Conservation (phyloP, 805 yeast species). For the Scheffersomyces lignosus region DNA sequence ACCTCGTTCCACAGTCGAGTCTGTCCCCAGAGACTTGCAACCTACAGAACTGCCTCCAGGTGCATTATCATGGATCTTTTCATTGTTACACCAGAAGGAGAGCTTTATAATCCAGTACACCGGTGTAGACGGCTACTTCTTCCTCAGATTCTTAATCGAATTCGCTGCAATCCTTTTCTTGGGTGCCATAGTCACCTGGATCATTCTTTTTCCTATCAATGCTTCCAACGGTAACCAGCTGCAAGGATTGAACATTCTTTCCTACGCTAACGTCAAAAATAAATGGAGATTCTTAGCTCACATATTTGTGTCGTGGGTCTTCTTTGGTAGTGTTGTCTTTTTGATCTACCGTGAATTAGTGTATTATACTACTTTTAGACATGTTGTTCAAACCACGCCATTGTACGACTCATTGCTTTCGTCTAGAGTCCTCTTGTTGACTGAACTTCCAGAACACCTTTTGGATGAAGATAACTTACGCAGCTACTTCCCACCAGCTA, state of each 20-base stretch:
- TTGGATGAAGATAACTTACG: conserved; percentile 51
- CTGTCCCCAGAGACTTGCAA: conserved; percentile 45
- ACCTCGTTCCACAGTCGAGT: conserved; percentile 47
- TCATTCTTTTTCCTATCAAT: conserved; percentile 70
- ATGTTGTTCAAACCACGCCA: conserved; percentile 72
- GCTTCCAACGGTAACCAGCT: conserved; percentile 63
- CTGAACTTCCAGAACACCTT: conserved; percentile 57
- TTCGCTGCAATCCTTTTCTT: conserved; percentile 52
- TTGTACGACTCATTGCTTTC: conserved; percentile 66
- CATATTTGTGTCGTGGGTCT: conserved; percentile 72
- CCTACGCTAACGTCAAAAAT: conserved; percentile 61
- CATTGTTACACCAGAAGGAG: conserved; percentile 54
- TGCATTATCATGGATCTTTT: conserved; percentile 54
- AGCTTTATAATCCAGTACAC: conserved; percentile 65
- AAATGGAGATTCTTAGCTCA: conserved; percentile 72
- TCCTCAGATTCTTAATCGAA: conserved; percentile 60
- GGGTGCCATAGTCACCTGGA: conserved; percentile 60
- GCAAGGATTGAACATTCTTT: conserved; percentile 62
- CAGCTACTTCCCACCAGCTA: conserved; percentile 62
- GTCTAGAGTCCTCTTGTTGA: conserved; percentile 70
- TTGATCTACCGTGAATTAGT: conserved; percentile 73
- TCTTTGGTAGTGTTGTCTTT: conserved; percentile 64
- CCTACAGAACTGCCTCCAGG: conserved; percentile 48
- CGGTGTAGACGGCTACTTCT: conserved; percentile 77
- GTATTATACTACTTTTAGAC: conserved; percentile 70